phyloP scores from a whole-genome alignment of 2,329 filamentous ascomycete species.

The Microsporum audouinii region DNA sequence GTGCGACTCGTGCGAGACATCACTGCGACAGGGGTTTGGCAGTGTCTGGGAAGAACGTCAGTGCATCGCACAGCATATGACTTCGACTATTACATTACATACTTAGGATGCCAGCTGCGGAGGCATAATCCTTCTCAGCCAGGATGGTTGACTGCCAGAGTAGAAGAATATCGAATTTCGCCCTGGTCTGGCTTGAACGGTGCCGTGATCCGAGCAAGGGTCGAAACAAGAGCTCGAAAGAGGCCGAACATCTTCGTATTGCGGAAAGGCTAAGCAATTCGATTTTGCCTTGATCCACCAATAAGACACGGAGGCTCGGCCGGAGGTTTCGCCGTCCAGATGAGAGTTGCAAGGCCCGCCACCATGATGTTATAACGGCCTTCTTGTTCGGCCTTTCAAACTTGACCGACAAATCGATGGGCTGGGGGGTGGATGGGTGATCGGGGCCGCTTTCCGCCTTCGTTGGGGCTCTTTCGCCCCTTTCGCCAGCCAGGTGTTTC shows the following conservation, averaged over 20 bases:
- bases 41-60: not conserved
- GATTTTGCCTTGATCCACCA: not conserved
- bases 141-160: not conserved
- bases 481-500: not conserved
- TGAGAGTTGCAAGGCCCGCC: not conserved
- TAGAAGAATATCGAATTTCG: not conserved
- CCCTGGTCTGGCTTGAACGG: not conserved
- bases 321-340: not conserved
- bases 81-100: no score
- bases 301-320: not conserved
- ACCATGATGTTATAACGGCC: not conserved
- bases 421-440: not conserved
- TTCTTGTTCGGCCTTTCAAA: not conserved
- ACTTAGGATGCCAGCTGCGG: no score
- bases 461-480: not conserved
- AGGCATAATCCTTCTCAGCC: not conserved
- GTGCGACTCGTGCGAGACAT: not conserved
- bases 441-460: not conserved
- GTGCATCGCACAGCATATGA: not conserved
- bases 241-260: not conserved
- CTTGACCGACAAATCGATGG: not conserved
- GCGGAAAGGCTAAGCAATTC: not conserved
- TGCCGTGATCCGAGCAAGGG: slow-evolving; percentile 3
- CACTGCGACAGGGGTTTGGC: no score
- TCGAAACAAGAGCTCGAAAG: not conserved